phyloP scores from a whole-genome alignment of 2,329 filamentous ascomycete species.

The Epichloe coenophiala region DNA sequence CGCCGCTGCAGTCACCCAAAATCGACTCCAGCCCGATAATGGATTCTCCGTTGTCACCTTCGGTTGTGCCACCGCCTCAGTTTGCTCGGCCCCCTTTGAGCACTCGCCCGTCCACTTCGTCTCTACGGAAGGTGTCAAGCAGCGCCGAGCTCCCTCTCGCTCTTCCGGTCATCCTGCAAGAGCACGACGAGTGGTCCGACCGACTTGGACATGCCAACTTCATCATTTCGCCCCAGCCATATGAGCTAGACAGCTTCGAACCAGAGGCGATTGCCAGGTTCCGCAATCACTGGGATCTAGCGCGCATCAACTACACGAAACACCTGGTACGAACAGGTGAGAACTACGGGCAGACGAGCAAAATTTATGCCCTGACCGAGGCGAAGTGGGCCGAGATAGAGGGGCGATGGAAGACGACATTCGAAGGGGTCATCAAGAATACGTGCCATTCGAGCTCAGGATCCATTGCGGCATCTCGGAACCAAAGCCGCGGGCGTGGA shows the following conservation, averaged over 20 bases:
- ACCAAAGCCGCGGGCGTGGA: constrained; percentile 26
- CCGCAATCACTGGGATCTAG: constrained; percentile 68
- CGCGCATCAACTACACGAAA: constrained; percentile 76
- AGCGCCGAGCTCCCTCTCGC: constrained; percentile 42
- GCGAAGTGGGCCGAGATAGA: constrained; percentile 81
- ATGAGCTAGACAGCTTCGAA: constrained; percentile 51
- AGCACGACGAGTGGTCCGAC: constrained; percentile 70
- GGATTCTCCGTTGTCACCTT: constrained; percentile 4
- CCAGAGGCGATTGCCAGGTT: constrained; percentile 46
- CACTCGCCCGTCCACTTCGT: constrained; percentile 62
- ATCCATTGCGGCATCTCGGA: constrained; percentile 19
- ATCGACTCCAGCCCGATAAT: constrained; percentile 12
- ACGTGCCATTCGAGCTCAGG: constrained; percentile 21
- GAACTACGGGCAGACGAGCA: constrained; percentile 81
- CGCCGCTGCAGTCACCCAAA: constrained; percentile 73
- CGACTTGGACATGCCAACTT: constrained; percentile 89
- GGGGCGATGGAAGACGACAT: constrained; percentile 54
- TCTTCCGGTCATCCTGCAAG: constrained; percentile 52
- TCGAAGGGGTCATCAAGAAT: constrained; percentile 49
- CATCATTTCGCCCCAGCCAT: constrained; percentile 71
- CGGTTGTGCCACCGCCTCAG: constrained; percentile 32
- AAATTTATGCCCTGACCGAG: constrained; percentile 73
- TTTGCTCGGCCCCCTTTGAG: constrained; percentile 51
- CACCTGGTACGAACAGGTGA: constrained; percentile 79
- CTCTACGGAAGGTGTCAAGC: constrained; percentile 51